These are phyloP conservation scores for Coprinellus aureogranulatus DNA, from an alignment of 768 basidiomycete species.

Conservation along the genomic window DNA sequence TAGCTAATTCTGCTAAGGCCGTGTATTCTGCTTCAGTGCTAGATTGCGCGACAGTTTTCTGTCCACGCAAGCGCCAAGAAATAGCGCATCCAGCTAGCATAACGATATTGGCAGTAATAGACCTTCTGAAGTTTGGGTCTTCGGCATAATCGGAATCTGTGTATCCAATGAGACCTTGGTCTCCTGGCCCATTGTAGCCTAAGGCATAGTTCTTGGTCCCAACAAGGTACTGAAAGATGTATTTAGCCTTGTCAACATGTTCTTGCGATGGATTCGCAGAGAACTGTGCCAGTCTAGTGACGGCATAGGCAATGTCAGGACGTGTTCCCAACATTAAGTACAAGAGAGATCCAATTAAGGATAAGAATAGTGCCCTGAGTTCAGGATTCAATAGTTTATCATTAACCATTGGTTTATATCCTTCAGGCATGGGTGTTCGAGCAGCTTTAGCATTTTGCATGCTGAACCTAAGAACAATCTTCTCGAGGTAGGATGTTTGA, in stretches of 20 bases:
- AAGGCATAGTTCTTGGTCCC: conserved; percentile 2
- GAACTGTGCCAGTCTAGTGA: conserved; percentile 9
- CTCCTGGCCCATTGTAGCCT: background rate
- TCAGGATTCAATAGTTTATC: background rate
- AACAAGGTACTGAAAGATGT: conserved; percentile 4
- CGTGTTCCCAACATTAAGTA: conserved; percentile 15
- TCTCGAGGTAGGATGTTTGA: conserved; percentile 13
- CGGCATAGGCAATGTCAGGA: conserved; percentile 16
- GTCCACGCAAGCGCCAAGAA: conserved; percentile 17
- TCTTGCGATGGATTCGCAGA: conserved; percentile 5
- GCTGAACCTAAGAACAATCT: background rate
- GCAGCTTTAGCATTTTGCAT: background rate
- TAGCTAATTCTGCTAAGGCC: conserved; percentile 11
- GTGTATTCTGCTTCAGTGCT: conserved; percentile 27
- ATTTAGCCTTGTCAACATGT: background rate
- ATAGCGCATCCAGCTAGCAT: conserved; percentile 13
- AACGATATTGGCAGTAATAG: conserved; percentile 21
- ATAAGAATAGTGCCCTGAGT: background rate
- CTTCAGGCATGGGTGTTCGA: conserved; percentile 9
- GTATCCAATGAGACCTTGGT: conserved; percentile 2
- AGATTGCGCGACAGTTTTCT: conserved; percentile 16
- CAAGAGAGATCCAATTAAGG: conserved; percentile 15
- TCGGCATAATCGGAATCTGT: conserved; percentile 8
- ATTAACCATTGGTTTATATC: conserved; percentile 6
- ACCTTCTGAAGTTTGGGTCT: conserved; percentile 15